phyloP scores from a whole-genome alignment of 306 rosid genomes.

The Inga leiocalycina region DNA sequence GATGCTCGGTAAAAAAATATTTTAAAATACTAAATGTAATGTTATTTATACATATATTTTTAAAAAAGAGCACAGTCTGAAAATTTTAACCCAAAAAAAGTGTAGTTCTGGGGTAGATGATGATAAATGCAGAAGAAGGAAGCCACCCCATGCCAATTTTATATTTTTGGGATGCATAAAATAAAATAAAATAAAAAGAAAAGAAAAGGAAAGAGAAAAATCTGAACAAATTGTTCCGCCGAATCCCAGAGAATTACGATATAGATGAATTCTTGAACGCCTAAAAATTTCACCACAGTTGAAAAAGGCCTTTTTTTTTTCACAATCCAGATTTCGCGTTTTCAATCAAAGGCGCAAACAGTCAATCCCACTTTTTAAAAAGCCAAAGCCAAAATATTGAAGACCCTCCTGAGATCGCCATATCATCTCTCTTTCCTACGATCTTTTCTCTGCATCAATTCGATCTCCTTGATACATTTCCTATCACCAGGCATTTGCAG shows the following conservation, averaged over 20 bases:
- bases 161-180: not conserved
- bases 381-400: constrained; percentile 3
- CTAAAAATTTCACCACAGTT: not conserved
- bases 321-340: not conserved
- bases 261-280: not conserved
- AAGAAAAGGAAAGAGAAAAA: not conserved
- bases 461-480: constrained; percentile 40
- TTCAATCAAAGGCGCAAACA: constrained; percentile 31
- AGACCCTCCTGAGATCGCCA: constrained; percentile 31
- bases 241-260: not conserved
- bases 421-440: constrained; percentile 11
- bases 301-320: not conserved
- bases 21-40: too few relatives aligned
- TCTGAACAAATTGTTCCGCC: not conserved
- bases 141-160: not conserved
- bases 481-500: constrained; percentile 17
- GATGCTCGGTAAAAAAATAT: too few relatives aligned
- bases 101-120: too few relatives aligned
- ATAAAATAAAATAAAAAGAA: not conserved
- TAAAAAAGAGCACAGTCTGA: too few relatives aligned
- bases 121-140: not conserved
- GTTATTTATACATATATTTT: too few relatives aligned
- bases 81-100: too few relatives aligned
- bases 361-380: constrained; percentile 40
- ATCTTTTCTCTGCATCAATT: not conserved